Evolutionary conservation across 305 asterid species (phyloP), one percentile per base, ranked within the genome.

Genomic region (Salvia sclarea): DNA sequence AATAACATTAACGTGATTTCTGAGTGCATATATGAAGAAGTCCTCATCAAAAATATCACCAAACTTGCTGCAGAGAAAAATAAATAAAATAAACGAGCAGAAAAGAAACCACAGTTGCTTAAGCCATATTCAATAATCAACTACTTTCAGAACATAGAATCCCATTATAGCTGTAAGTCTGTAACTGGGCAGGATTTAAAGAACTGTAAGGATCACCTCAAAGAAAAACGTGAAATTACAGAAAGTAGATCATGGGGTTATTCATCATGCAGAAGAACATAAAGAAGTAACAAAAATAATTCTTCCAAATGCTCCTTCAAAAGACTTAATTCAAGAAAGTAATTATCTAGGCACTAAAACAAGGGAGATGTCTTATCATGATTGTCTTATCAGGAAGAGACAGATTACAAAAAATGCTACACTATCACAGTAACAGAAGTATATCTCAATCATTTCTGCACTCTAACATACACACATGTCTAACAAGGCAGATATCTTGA

Each of bases 31-130:
- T 49, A 89, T 87, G 95, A 94, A 94, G 88, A 94, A 94, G 31
- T 94, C 97, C 81, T 94, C 96, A 24, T 94, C 98, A 64, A 94
- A 94, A 76, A 94, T 94, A 70, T 93, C 95, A 43, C 91, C 91
- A 60, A 93, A 93, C 75, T 91, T 93, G 85, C 98, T 93, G 97
- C 87, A 77, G 43, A 65, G 71, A 48, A 48, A 43, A 41, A 52
- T 54, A 64, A 54, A 28, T 8, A 31, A 53, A 54, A 62, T 71
- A 40, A 41, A 21, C 5, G 47, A 55, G 37, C 20, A 50, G 9
- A 61, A 3, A 50, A 44, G 33, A 60, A 30, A 41, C 50, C 22
- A 53, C 33, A 25, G 22, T 55, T 37, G 54, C 35, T 9, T 54
- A 31, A 37, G 25, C 58, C 2, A 54, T 38, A 62, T 43, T 58